phyloP scores from a whole-genome alignment of 2,329 filamentous ascomycete species.

The Aspergillus phoenicis region DNA sequence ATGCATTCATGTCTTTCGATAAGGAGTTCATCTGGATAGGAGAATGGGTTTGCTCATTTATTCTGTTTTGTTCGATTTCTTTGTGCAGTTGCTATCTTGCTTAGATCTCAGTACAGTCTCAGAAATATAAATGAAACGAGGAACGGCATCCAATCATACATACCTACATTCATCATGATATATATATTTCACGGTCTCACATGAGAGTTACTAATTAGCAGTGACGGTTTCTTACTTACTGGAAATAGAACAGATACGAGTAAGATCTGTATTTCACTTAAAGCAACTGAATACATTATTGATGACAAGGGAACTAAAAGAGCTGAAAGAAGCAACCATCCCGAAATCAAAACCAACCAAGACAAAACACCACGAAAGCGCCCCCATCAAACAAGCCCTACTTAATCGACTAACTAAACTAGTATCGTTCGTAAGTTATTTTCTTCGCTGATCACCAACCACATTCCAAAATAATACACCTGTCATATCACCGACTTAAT shows the following conservation, averaged over 20 bases:
- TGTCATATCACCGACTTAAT: too few species aligned
- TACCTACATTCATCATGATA: too few species aligned
- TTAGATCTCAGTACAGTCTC: neutral
- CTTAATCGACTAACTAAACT: neutral
- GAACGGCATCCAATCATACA: neutral
- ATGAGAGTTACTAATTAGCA: too few species aligned
- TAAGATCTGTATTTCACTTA: constrained; percentile 3
- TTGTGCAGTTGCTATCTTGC: neutral
- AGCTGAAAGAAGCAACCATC: constrained; percentile 21
- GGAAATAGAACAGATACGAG: constrained; percentile 5
- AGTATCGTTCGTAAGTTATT: neutral
- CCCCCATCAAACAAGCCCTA: constrained; percentile 19
- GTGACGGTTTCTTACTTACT: too few species aligned
- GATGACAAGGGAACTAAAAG: neutral
- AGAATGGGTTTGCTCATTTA: neutral
- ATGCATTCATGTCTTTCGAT: neutral
- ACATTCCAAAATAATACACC: neutral
- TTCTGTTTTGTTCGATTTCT: neutral
- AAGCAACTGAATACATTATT: constrained; percentile 1
- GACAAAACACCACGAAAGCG: constrained; percentile 30
- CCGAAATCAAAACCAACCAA: constrained; percentile 11
- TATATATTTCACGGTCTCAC: too few species aligned
- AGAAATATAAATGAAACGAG: constrained; percentile 2
- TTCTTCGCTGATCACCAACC: neutral
- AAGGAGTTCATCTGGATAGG: neutral